Base-by-base conservation (phyloP, 768 basidiomycete species). In the Paxillus involutus region DNA sequence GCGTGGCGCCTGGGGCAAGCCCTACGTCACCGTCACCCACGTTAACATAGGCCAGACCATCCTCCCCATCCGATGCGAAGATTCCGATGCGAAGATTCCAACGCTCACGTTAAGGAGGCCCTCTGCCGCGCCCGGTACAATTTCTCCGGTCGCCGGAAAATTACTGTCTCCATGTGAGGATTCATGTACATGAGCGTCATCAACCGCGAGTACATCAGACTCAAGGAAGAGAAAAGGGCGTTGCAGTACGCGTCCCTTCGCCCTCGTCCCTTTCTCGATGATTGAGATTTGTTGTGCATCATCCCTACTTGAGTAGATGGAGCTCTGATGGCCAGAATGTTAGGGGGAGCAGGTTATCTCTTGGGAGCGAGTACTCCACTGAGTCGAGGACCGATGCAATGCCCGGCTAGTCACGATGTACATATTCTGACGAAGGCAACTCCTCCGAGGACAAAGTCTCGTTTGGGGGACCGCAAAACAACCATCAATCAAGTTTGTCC, bases 1-100 rank as follows among this genome's bases (percentile, higher is more conserved):
- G 96, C 92, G 96, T 76, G 97, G 96, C 61, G 96, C 96, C 40
- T 99, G 96, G 95, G 96, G 97, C 65, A 97, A 96, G 77, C 94
- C 96, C 41, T 95, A 97, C 73, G 95, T 93, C 62, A 93, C 89
- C 16, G 95, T 91, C 64, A 94, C 93, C 37, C 91, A 94, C 70
- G 94, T 97, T 61, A 86, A 94, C 84, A 98, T 98, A 60, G 95
- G 97, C 48, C 94, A 98, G 78, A 85, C 97, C 71, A 92, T 98
- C 73, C 79, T 88, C 35, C 88, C 86, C 52, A 88, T 98, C 74
- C 91, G 95, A 47, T 90, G 86, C 81, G 94, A n/a, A n/a, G n/a
- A n/a, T n/a, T n/a, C n/a, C n/a, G n/a, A n/a, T n/a, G n/a, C n/a
- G n/a, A 94, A 75, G 96, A 98, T 65, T 62, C 69, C 62, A 94